Percentiles rank a stretch among this genome's conserved stretches.
Evolutionary conservation across 495 filamentous ascomycete genomes (phyloP).

Genomic region (Podospora sp.): DNA sequence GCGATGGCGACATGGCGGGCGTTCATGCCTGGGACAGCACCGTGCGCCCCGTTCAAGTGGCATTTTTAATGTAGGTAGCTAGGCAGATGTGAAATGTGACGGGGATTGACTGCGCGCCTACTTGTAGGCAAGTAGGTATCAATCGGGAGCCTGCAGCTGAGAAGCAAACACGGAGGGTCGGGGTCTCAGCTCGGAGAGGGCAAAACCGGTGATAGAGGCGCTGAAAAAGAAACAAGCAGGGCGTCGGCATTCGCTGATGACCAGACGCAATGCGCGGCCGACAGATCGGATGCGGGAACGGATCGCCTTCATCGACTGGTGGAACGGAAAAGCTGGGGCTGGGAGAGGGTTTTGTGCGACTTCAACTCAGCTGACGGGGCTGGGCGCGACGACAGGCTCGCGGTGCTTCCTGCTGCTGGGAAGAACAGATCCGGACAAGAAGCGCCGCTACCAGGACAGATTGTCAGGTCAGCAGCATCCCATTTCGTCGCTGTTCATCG

Average conservation of each 20-base stretch:
- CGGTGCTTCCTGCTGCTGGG: background rate
- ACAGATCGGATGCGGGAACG: background rate
- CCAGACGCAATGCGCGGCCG: slow-evolving; percentile 7
- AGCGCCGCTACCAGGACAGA: background rate
- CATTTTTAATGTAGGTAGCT: background rate
- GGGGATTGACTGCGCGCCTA: too few relatives aligned
- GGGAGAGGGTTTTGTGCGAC: background rate
- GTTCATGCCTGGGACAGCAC: too few relatives aligned
- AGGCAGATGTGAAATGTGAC: background rate
- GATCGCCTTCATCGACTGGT: background rate
- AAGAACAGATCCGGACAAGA: background rate
- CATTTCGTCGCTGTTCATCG: background rate
- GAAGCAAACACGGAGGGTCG: background rate
- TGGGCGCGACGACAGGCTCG: background rate
- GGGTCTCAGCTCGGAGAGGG: background rate
- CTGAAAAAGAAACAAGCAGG: background rate
- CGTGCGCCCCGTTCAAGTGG: background rate
- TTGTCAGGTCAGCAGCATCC: background rate
- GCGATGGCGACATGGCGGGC: background rate
- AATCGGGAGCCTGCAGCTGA: background rate
- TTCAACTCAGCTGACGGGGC: background rate
- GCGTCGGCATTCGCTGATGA: background rate
- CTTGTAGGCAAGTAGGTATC: background rate
- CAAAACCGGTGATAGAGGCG: background rate
- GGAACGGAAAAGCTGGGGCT: background rate